Conservation (phyloP, 2,329 filamentous ascomycete species). For the Penicillium olsonii region DNA sequence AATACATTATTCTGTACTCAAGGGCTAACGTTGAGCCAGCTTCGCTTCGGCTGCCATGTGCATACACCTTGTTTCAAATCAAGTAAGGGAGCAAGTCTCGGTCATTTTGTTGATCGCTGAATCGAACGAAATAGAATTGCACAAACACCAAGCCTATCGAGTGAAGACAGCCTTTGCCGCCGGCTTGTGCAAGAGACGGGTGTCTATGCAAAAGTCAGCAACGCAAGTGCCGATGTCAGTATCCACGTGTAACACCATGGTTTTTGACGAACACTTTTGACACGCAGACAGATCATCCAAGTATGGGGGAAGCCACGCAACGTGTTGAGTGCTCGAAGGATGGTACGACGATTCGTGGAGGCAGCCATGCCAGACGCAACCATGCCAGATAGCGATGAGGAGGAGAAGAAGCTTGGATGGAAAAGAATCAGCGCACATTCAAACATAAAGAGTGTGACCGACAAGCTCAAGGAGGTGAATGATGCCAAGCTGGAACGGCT, state of each 20-base stretch:
- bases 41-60: slow-evolving; percentile 2
- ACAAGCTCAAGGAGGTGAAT: neutral
- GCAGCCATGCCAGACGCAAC: too few species aligned
- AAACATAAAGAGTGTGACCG: neutral
- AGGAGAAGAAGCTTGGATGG: too few species aligned
- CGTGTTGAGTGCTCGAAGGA: neutral
- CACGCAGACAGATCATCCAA: neutral
- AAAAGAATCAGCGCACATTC: slow-evolving; percentile 3
- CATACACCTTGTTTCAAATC: neutral
- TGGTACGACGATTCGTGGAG: neutral
- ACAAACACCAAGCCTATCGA: neutral
- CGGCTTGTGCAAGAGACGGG: neutral
- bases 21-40: neutral
- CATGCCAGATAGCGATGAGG: too few species aligned
- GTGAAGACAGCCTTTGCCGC: neutral
- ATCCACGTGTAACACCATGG: neutral
- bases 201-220: slow-evolving; percentile 1
- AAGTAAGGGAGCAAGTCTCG: neutral
- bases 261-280: neutral
- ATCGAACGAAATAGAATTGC: neutral
- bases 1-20: too few species aligned
- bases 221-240: neutral
- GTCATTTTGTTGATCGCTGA: neutral
- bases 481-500: neutral
- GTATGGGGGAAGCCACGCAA: slow-evolving; percentile 4